These are phyloP conservation scores for Fraxinus xanthoxyloides DNA, from an alignment of 305 asterid genomes.

Conservation along the genomic window DNA sequence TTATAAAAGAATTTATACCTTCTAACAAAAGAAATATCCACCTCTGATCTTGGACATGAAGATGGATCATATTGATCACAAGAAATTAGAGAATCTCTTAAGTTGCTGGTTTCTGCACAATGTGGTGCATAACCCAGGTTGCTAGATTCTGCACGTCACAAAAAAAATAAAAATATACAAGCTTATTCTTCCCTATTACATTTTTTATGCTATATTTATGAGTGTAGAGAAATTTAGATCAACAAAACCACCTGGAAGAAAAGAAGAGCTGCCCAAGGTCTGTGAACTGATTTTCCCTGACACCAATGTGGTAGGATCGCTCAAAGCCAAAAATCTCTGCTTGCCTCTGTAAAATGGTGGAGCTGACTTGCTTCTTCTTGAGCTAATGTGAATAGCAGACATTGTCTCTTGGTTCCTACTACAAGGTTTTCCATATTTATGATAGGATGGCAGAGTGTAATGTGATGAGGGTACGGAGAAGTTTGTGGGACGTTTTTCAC, in stretches of 20 bases:
- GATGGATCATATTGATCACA: constrained; percentile 27
- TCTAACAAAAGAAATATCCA: constrained; percentile 31
- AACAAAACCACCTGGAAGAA: constrained; percentile 28
- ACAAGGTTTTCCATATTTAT: constrained; percentile 25
- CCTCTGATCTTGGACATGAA: constrained; percentile 29
- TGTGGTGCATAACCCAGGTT: constrained; percentile 29
- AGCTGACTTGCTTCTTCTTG: constrained; percentile 75
- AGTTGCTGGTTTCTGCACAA: constrained; percentile 32
- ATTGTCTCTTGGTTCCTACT: constrained; percentile 26
- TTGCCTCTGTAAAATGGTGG: constrained; percentile 76
- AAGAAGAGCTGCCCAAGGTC: constrained; percentile 18
- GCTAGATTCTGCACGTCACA: constrained; percentile 43
- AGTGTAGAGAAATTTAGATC: constrained; percentile 14
- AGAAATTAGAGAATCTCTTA: constrained; percentile 32
- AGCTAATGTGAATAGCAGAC: constrained; percentile 27
- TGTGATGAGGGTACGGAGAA: constrained; percentile 27
- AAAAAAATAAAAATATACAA: constrained; percentile 8
- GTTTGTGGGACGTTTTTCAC: constrained; percentile 31
- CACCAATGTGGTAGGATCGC: constrained; percentile 34
- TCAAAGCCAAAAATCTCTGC: constrained; percentile 50
- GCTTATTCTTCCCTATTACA: constrained; percentile 8
- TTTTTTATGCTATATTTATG: background rate
- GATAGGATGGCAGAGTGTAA: constrained; percentile 26
- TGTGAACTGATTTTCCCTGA: constrained; percentile 30
- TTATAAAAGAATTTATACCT: constrained; percentile 35